Evolutionary conservation across 352 stramenopile genomes (phyloP).

Genomic region (Phytophthora sansomeana): DNA sequence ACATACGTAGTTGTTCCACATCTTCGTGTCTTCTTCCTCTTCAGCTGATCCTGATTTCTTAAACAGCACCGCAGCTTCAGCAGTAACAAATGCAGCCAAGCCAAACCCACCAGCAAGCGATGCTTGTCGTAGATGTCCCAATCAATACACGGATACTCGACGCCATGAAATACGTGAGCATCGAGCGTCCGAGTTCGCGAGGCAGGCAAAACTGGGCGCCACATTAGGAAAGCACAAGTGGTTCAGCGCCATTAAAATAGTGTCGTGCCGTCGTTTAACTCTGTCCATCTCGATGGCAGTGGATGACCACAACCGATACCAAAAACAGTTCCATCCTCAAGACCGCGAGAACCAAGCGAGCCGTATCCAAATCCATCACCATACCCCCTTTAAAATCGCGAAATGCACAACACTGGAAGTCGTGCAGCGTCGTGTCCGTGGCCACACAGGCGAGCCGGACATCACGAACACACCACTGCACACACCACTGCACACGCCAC

Average conservation of each 20-base stretch:
- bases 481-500: too few relatives aligned
- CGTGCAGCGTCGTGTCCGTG: constrained; percentile 54
- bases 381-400: constrained; percentile 17
- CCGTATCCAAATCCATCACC: constrained; percentile 48
- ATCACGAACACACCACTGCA: constrained; percentile 48
- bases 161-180: constrained; percentile 57
- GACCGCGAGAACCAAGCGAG: constrained; percentile 58
- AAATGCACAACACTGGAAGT: constrained; percentile 55
- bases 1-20: constrained; percentile 39
- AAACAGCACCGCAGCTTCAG: constrained; percentile 10
- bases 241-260: constrained; percentile 80
- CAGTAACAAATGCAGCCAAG: constrained; percentile 49
- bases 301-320: too few relatives aligned
- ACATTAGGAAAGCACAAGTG: constrained; percentile 77
- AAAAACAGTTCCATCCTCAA: constrained; percentile 68
- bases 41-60: neutral
- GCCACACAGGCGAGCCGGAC: constrained; percentile 67
- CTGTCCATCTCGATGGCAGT: constrained; percentile 10
- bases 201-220: constrained; percentile 58
- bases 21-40: constrained; percentile 24
- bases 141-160: constrained; percentile 73
- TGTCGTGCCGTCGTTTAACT: too few relatives aligned
- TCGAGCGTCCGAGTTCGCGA: constrained; percentile 48
- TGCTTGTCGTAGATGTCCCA: constrained; percentile 40
- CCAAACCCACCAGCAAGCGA: constrained; percentile 54